Evolutionary conservation across 352 stramenopile species (phyloP).

Genomic region (Bremia lactucae): DNA sequence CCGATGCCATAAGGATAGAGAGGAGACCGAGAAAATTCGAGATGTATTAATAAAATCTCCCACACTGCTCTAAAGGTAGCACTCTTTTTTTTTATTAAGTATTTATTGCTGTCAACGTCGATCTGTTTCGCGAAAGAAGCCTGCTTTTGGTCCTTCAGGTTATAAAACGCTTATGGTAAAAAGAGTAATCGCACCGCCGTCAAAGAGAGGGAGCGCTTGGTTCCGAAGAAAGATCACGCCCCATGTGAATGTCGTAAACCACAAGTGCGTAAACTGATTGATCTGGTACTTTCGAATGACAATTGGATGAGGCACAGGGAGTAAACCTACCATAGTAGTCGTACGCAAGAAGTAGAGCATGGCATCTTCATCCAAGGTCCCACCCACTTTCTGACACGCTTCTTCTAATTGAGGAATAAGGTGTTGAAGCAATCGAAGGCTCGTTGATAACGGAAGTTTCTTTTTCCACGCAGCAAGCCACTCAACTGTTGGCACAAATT

Average conservation of each 20-base stretch:
- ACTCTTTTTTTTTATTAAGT: constrained; percentile 19
- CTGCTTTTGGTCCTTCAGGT: constrained; percentile 6
- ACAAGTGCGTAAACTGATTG: constrained; percentile 97
- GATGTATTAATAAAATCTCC: constrained; percentile 15
- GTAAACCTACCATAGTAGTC: constrained; percentile 97
- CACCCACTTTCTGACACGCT: constrained; percentile 60
- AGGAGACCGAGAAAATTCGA: constrained; percentile 7
- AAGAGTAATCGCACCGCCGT: constrained; percentile 92
- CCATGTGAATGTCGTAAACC: constrained; percentile 99
- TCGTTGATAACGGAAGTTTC: constrained; percentile 91
- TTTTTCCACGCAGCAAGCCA: constrained; percentile 93
- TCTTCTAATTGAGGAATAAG: constrained; percentile 85
- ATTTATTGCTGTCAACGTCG: constrained; percentile 9
- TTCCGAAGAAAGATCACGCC: constrained; percentile 97
- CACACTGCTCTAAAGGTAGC: constrained; percentile 5
- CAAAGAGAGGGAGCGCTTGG: constrained; percentile 94
- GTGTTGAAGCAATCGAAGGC: constrained; percentile 90
- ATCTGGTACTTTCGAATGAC: constrained; percentile 98
- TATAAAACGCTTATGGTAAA: constrained; percentile 89
- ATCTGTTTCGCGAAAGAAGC: too few species aligned
- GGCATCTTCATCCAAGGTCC: constrained; percentile 90
- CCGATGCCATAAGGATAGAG: constrained; percentile 24
- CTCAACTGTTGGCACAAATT: constrained; percentile 85
- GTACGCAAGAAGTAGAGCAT: constrained; percentile 95
- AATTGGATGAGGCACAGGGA: constrained; percentile 95